Evolutionary conservation across 495 filamentous ascomycete genomes (phyloP).

Genomic region (Penicillium manginii): DNA sequence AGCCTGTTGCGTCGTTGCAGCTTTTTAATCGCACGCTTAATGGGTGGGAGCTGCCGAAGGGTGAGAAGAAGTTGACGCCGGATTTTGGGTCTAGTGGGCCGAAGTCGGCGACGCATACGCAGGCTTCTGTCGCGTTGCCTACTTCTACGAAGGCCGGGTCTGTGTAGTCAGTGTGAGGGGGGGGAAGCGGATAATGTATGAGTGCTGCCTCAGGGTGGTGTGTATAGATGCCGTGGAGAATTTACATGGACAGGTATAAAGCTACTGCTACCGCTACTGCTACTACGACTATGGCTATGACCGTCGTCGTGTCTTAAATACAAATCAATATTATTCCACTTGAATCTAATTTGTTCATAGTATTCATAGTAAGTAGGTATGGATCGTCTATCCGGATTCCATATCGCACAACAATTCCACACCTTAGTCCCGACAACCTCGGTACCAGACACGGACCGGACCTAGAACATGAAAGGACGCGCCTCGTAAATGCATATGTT

Average conservation of each 20-base stretch:
- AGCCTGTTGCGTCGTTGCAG: slow-evolving; percentile 52
- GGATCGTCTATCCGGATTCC: not conserved
- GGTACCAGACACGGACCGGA: too few species aligned
- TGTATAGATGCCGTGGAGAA: too few species aligned
- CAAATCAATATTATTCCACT: slow-evolving; percentile 1
- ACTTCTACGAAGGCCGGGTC: slow-evolving; percentile 10
- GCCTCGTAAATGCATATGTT: slow-evolving; percentile 27
- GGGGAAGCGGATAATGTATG: too few species aligned
- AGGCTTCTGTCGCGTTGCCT: slow-evolving; percentile 55
- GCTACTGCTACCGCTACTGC: not conserved
- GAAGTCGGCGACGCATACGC: slow-evolving; percentile 58
- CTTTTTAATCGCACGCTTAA: slow-evolving; percentile 59
- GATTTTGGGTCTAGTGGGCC: slow-evolving; percentile 51
- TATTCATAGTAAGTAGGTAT: not conserved
- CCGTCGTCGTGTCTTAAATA: too few species aligned
- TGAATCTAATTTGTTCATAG: slow-evolving; percentile 1
- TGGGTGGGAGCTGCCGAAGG: slow-evolving; percentile 59
- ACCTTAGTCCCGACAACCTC: too few species aligned
- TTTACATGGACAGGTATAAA: not conserved
- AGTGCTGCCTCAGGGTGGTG: too few species aligned
- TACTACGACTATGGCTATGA: too few species aligned
- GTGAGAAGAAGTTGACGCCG: slow-evolving; percentile 43
- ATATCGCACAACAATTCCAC: not conserved
- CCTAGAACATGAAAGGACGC: slow-evolving; percentile 8
- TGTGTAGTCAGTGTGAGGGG: too few species aligned